A percentile compares a stretch with the other conserved stretches of the same genome.
phyloP scores from a whole-genome alignment of 2,329 filamentous ascomycete species.

The Pseudogymnoascus sp. region DNA sequence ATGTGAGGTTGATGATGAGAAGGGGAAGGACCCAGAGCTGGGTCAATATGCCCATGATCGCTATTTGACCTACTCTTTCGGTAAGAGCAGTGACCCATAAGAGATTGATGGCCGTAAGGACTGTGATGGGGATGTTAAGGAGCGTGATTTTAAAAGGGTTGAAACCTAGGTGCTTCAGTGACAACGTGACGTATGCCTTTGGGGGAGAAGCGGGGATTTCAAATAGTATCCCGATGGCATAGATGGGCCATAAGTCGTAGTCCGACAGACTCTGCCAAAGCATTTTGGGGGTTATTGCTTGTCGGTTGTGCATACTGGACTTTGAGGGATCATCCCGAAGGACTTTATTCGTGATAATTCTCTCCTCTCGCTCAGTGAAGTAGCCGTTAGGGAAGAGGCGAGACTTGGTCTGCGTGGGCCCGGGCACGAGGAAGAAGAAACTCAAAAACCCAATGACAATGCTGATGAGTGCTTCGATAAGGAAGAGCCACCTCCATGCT shows the following conservation, averaged over 20 bases:
- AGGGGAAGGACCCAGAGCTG: constrained; percentile 37
- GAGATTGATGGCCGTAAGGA: constrained; percentile 29
- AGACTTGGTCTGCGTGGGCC: constrained; percentile 29
- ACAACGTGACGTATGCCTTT: constrained; percentile 20
- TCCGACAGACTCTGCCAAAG: constrained; percentile 43
- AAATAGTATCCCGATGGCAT: constrained; percentile 32
- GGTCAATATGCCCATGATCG: constrained; percentile 28
- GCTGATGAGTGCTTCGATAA: constrained; percentile 34
- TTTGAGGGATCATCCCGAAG: constrained; percentile 46
- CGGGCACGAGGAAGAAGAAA: constrained; percentile 16
- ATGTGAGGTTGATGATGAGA: constrained; percentile 25
- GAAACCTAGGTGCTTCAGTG: constrained; percentile 22
- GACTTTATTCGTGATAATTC: constrained; percentile 58
- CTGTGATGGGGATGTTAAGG: constrained; percentile 38
- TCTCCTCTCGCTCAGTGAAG: constrained; percentile 56
- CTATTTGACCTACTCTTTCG: constrained; percentile 33
- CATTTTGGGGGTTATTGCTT: constrained; percentile 37
- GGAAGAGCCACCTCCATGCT: constrained; percentile 50
- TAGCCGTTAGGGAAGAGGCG: constrained; percentile 55
- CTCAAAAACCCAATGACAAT: constrained; percentile 15
- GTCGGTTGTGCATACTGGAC: constrained; percentile 41
- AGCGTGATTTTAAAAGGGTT: constrained; percentile 39
- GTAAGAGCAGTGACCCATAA: constrained; percentile 41
- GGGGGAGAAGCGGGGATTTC: constrained; percentile 20
- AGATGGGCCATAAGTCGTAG: constrained; percentile 47